Conservation (phyloP, 2,329 filamentous ascomycete species). For the Macrophomina tecta region DNA sequence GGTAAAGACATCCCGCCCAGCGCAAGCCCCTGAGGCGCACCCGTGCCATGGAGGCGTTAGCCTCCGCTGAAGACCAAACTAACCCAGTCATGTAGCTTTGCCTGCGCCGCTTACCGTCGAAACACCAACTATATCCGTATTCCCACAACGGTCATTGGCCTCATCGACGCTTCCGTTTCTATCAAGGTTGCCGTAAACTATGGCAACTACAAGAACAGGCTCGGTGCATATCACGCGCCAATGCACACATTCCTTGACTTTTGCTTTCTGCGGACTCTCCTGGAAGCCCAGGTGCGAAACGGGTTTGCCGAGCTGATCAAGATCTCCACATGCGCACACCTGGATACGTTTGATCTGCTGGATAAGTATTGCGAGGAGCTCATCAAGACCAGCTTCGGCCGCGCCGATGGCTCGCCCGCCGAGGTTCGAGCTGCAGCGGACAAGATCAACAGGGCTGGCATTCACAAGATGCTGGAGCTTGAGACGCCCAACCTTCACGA, state of each 20-base stretch:
- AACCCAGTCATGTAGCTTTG: slow-evolving; percentile 57
- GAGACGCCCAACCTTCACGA: slow-evolving; percentile 77
- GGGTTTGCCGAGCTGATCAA: slow-evolving; percentile 79
- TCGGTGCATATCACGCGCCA: slow-evolving; percentile 75
- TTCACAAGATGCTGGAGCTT: slow-evolving; percentile 74
- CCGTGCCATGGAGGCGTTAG: slow-evolving; percentile 18
- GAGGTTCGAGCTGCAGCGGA: slow-evolving; percentile 68
- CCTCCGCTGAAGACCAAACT: slow-evolving; percentile 28
- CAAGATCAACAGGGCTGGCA: slow-evolving; percentile 71
- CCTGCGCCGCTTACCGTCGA: slow-evolving; percentile 73
- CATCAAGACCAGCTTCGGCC: slow-evolving; percentile 69
- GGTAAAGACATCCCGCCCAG: slow-evolving; percentile 55
- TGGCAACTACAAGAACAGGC: slow-evolving; percentile 75
- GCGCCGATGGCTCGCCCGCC: slow-evolving; percentile 59
- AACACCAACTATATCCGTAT: slow-evolving; percentile 77
- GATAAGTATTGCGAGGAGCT: slow-evolving; percentile 73
- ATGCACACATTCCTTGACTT: slow-evolving; percentile 77
- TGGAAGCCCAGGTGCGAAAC: slow-evolving; percentile 71
- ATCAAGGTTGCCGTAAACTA: slow-evolving; percentile 84
- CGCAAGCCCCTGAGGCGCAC: slow-evolving; percentile 35
- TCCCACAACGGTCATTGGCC: slow-evolving; percentile 75
- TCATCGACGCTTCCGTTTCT: slow-evolving; percentile 76
- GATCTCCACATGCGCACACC: slow-evolving; percentile 73
- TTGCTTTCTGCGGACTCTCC: slow-evolving; percentile 71
- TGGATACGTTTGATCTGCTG: slow-evolving; percentile 69